Base-by-base conservation (phyloP, 345 rosid genomes). In the Rhizophora apiculata region DNA sequence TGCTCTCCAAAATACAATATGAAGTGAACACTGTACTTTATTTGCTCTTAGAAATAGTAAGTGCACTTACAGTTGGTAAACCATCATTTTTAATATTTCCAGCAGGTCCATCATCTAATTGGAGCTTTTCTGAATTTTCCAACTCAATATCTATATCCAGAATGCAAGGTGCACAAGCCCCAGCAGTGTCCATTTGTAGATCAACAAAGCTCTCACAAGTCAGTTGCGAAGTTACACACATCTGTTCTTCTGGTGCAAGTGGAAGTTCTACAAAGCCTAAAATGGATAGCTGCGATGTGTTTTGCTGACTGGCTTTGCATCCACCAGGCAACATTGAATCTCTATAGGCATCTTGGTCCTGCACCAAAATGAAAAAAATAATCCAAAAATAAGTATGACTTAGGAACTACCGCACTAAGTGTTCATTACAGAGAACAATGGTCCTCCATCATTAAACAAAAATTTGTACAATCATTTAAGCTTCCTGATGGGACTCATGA, bases 261-360 rank as follows among this genome's bases (percentile, higher is more conserved):
- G 87, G 83, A 77, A 93, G 83, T 76, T 84, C 88, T 43, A 94
- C 63, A 62, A 91, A 80, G 79, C 92, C 82, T 69, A 93, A 74
- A 80, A 86, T 76, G 15, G 92, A 78, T 52, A 85, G 80, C 74
- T 78, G 82, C 0, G 89, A 81, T 54, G 78, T 64, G 70, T 80
- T 74, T 20, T 72, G 67, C 6, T 87, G 77, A 62, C 74, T 76
- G 18, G 60, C 57, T 30, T 74, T 79, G 53, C 77, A 89, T 83
- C 82, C 83, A 52, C 86, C 93, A 2, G 96, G 89, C 72, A 89
- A 65, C 72, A 86, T 75, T 26, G 97, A 83, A 79, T 87, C 79
- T 71, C 84, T 85, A 72, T 84, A 86, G 63, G 82, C 83, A 63
- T 86, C 90, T 80, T 81, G 76, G 51, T 80, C 91, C 98, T 89